These are phyloP conservation scores for Ustilago trichophora DNA, from an alignment of 1,284 basidiomycete genomes.

Conservation along the genomic window DNA sequence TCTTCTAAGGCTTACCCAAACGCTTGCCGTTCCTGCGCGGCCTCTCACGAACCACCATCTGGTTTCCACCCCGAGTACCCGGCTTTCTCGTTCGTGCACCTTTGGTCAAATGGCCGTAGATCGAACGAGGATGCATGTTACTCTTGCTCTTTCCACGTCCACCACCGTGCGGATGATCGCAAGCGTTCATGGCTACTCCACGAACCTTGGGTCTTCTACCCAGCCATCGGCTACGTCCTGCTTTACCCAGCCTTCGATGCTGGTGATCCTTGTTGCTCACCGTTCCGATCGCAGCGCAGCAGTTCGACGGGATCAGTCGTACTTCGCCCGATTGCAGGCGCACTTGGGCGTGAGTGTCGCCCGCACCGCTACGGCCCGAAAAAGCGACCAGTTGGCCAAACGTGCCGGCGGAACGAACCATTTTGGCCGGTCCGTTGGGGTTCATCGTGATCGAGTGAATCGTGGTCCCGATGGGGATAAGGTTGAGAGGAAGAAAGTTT, in stretches of 20 bases:
- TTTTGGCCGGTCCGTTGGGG: slow-evolving; percentile 79
- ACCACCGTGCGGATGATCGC: slow-evolving; percentile 96
- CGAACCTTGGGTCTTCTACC: slow-evolving; percentile 86
- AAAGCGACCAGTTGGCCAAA: slow-evolving; percentile 76
- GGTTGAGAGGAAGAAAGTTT: slow-evolving; percentile 88
- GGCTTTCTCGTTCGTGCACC: slow-evolving; percentile 91
- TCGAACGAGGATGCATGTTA: slow-evolving; percentile 72
- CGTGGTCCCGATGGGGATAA: slow-evolving; percentile 90
- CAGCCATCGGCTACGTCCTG: slow-evolving; percentile 87
- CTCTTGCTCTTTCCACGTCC: slow-evolving; percentile 97
- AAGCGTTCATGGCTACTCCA: slow-evolving; percentile 98
- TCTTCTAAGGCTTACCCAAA: slow-evolving; percentile 51
- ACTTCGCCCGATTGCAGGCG: slow-evolving; percentile 92
- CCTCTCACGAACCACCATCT: slow-evolving; percentile 88
- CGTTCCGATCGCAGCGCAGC: slow-evolving; percentile 87
- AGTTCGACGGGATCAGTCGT: slow-evolving; percentile 81
- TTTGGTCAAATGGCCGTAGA: slow-evolving; percentile 91
- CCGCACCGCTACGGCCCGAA: slow-evolving; percentile 56
- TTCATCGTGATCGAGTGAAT: slow-evolving; percentile 86
- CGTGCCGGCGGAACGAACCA: slow-evolving; percentile 89
- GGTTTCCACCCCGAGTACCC: slow-evolving; percentile 84
- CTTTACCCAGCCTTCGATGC: slow-evolving; percentile 85
- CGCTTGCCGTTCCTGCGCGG: slow-evolving; percentile 83
- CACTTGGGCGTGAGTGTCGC: slow-evolving; percentile 78
- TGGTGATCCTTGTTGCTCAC: slow-evolving; percentile 94